Evolutionary conservation across 2,329 filamentous ascomycete genomes (phyloP).

Genomic region (Passalora sequoiae): DNA sequence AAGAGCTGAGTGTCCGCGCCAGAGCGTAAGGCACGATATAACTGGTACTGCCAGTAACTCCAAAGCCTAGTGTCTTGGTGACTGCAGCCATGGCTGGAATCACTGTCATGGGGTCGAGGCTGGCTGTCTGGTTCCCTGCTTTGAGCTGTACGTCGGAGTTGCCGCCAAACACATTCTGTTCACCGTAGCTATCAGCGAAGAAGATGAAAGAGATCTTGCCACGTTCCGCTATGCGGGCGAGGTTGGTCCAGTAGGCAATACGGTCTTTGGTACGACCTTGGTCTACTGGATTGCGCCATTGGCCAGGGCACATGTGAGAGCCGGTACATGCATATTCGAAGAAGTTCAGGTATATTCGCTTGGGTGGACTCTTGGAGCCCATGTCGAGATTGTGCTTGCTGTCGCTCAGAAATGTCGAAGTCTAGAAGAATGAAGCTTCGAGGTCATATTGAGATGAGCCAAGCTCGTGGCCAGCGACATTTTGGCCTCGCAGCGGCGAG

Average conservation of each 20-base stretch:
- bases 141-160: constrained; percentile 42
- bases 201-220: constrained; percentile 61
- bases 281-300: constrained; percentile 62
- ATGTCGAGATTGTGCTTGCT: too few relatives aligned
- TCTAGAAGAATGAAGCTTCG: too few relatives aligned
- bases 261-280: constrained; percentile 56
- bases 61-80: constrained; percentile 58
- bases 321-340: constrained; percentile 1
- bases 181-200: constrained; percentile 60
- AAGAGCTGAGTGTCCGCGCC: constrained; percentile 56
- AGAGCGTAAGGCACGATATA: constrained; percentile 59
- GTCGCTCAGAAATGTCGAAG: too few relatives aligned
- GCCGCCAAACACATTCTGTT: constrained; percentile 57
- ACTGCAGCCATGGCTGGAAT: constrained; percentile 62
- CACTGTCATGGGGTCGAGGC: constrained; percentile 61
- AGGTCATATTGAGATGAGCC: too few relatives aligned
- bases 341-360: neutral
- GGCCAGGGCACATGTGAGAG: constrained; percentile 59
- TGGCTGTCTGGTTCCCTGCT: constrained; percentile 45
- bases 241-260: constrained; percentile 59
- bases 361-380: too few relatives aligned
- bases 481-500: too few relatives aligned
- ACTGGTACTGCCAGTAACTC: constrained; percentile 57
- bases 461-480: too few relatives aligned
- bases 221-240: constrained; percentile 57